Percentiles rank a stretch among this genome's conserved stretches.
Conservation (phyloP, 805 yeast genomes). For the Hanseniaspora jakobsenii region DNA sequence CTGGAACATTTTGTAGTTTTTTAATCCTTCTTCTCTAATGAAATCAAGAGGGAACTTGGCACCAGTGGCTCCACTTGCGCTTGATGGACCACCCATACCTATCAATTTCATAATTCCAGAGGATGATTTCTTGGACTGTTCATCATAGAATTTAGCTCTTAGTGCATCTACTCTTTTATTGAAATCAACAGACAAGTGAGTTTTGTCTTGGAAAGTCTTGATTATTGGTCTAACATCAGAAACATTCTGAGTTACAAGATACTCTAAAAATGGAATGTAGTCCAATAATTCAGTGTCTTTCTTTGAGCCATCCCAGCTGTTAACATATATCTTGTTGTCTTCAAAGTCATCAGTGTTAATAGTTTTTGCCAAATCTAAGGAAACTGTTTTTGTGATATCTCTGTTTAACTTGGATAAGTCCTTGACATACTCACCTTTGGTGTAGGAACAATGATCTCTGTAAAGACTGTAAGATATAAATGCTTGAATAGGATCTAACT, state of each 20-base stretch:
- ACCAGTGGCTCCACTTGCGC: slow-evolving; percentile 31
- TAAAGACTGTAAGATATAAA: slow-evolving; percentile 74
- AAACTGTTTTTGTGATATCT: slow-evolving; percentile 68
- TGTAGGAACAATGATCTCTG: slow-evolving; percentile 77
- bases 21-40: slow-evolving; percentile 85
- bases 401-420: slow-evolving; percentile 85
- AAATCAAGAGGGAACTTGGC: slow-evolving; percentile 62
- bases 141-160: slow-evolving; percentile 57
- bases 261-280: slow-evolving; percentile 87
- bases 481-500: slow-evolving; percentile 88
- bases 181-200: slow-evolving; percentile 65
- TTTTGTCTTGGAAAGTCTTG: slow-evolving; percentile 55
- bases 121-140: slow-evolving; percentile 35
- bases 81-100: slow-evolving; percentile 36
- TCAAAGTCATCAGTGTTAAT: slow-evolving; percentile 32
- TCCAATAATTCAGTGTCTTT: slow-evolving; percentile 62
- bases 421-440: slow-evolving; percentile 80
- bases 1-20: slow-evolving; percentile 72
- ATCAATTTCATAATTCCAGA: slow-evolving; percentile 49
- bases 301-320: slow-evolving; percentile 75
- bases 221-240: slow-evolving; percentile 85
- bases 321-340: slow-evolving; percentile 78
- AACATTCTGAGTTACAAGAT: slow-evolving; percentile 73
- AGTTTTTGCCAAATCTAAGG: slow-evolving; percentile 58
- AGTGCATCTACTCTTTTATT: slow-evolving; percentile 61